A percentile compares a stretch with the other conserved stretches of the same genome.
phyloP scores from a whole-genome alignment of 805 yeast genomes.

The Torulaspora delbrueckii region DNA sequence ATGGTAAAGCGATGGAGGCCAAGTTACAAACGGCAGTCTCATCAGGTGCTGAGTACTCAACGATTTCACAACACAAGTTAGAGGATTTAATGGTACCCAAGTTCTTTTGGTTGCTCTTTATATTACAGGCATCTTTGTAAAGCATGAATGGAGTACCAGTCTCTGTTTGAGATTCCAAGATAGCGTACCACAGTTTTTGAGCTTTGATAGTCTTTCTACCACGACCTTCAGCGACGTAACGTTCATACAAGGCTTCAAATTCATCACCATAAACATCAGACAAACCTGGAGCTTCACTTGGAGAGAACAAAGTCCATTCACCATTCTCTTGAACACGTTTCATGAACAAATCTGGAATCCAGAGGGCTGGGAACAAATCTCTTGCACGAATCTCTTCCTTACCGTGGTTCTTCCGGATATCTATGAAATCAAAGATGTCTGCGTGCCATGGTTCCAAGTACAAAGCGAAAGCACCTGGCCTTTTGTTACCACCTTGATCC shows the following conservation, averaged over 20 bases:
- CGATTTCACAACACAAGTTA: conserved; percentile 89
- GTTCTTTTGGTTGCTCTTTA: conserved; percentile 84
- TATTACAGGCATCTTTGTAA: conserved; percentile 88
- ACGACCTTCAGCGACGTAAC: conserved; percentile 66
- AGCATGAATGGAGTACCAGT: conserved; percentile 95
- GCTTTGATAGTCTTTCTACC: conserved; percentile 69
- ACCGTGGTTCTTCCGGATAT: conserved; percentile 88
- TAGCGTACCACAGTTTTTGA: conserved; percentile 85
- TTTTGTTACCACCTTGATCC: conserved; percentile 96
- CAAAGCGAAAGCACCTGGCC: conserved; percentile 96
- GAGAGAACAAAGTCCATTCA: conserved; percentile 88
- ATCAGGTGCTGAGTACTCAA: conserved; percentile 85
- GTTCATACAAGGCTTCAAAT: conserved; percentile 63
- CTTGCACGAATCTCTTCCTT: conserved; percentile 91
- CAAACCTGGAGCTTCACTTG: conserved; percentile 83
- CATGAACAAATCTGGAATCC: conserved; percentile 97
- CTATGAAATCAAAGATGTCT: conserved; percentile 81
- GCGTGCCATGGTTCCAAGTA: conserved; percentile 97
- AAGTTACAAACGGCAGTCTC: conserved; percentile 95
- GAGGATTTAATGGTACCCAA: conserved; percentile 90
- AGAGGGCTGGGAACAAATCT: conserved; percentile 85
- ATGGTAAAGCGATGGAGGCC: conserved; percentile 86
- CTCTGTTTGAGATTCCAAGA: conserved; percentile 88
- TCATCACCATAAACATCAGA: conserved; percentile 80
- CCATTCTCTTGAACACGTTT: conserved; percentile 70